Base-by-base conservation (phyloP, 768 basidiomycete species). In the Hygrophorus pudorinus region DNA sequence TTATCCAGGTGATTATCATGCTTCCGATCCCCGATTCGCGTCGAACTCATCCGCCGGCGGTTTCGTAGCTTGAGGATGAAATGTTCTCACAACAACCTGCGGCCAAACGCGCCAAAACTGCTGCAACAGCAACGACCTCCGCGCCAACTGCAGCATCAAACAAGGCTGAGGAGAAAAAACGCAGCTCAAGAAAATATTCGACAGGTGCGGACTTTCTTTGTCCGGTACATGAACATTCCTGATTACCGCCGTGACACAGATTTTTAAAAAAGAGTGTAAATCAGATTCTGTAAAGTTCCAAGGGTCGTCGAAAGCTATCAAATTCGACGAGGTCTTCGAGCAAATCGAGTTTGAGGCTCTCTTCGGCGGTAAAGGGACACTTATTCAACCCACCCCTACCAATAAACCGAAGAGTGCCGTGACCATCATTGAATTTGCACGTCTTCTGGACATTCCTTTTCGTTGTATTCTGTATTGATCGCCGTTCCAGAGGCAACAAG, bases 211-310 rank as follows among this genome's bases (percentile, higher is more conserved):
- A 10, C 27, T 29, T 29, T 30, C 35, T 41, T 36, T 4, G 27
- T 36, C 17, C 38, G 20, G 12, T 29, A 6, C 12, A 2, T n/a
- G 4, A n/a, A 16, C 33, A 33, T n/a, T 24, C 24, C 21, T 27
- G 6, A 31, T 45, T 34, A 1, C 13, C 31, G 9, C 34, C 12
- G 13, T n/a, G 37, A 9, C 3, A 1, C 42, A 67, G 66, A 14
- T n/a, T n/a, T 45, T 68, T 36, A 67, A 68, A 53, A 68, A 67
- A 45, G 65, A 66, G 47, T 65, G 64, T 54, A 67, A 67, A 53
- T 55, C 58, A 4, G 64, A 63, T 41, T 45, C 43, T 1, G 53
- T 61, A 53, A 70, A 70, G 42, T 70, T 70, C 56, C 65, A 67
- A 53, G 66, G 66, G 13, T 35, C 55, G 0, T 17, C 52, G 1